Evolutionary conservation across 2,329 filamentous ascomycete species (phyloP), one percentile per base, ranked within the genome.

Genomic region (Furcasterigmium sp.): DNA sequence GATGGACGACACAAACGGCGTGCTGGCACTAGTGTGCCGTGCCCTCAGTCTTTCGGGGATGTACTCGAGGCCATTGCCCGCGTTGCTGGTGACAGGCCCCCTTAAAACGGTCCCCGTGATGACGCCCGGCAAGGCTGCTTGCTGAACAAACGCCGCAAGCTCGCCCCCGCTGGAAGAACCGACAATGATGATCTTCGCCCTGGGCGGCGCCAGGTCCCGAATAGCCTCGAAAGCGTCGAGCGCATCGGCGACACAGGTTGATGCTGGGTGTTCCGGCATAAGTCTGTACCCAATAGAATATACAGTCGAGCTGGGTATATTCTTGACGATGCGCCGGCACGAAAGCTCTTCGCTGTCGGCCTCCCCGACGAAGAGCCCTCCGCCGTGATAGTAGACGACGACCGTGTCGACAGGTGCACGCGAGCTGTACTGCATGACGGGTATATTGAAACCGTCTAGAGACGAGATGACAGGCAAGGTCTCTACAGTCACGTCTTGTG

Each of bases 91-190:
- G 19, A 76, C 72, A 2, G 72, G 72, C 17, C 70, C 68, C 39
- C 72, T 61, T n/a, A 75, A 56, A 4, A 73, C 47, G 4, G 72
- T 57, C 13, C 71, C 73, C 19, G 63, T 47, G 4, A 71, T 45
- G 13, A 51, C 55, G 5, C 49, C 49, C 5, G 21, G 47, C 18
- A 52, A 45, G 17, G 46, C 55, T 11, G 48, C 40, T 46, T 70
- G 67, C 2, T 68, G 61, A 3, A 74, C 60, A 4, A 68, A 59
- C 1, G 70, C 61, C 3, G 71, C 72, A 20, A 76, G 59, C 52
- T 75, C 64, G 3, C 70, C 72, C 8, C 72, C 72, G 41, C 66
- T 71, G 3, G 71, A 75, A 44, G 67, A 72, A 14, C 72, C 73
- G 4, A 62, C 52, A 2, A 74, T 41, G 4, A 75, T 30, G 2